Percentiles rank a stretch among this genome's conserved stretches.
Evolutionary conservation across 2,329 filamentous ascomycete genomes (phyloP).

Genomic region (Ilyonectria robusta): DNA sequence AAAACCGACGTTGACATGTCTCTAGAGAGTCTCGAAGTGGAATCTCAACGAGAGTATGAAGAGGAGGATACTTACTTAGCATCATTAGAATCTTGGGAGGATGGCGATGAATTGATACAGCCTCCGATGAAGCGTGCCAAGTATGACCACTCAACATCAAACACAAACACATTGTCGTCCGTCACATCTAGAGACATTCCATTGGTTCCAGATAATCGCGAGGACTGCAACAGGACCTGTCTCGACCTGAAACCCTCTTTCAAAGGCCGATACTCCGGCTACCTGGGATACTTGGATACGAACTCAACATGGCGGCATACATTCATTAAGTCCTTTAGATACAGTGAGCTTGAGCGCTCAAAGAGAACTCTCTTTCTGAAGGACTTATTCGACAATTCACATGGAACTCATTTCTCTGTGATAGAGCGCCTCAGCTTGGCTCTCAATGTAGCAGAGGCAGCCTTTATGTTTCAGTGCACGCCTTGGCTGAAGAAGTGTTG

Average conservation of each 20-base stretch:
- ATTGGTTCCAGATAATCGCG: background rate
- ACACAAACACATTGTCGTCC: background rate
- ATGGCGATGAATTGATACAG: background rate
- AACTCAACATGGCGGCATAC: background rate
- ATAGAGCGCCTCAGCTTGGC: background rate
- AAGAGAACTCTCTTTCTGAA: too few relatives aligned
- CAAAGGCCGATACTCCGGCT: background rate
- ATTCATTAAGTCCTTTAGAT: too few relatives aligned
- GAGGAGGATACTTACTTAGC: background rate
- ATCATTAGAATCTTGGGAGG: background rate
- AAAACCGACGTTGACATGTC: background rate
- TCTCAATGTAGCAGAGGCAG: background rate
- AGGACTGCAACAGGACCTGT: background rate
- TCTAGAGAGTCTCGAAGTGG: background rate
- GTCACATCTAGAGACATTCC: background rate
- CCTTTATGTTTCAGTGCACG: background rate
- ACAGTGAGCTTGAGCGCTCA: background rate
- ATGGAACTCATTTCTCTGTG: background rate
- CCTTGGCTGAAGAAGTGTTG: constrained; percentile 2
- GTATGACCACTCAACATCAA: background rate
- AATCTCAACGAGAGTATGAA: background rate
- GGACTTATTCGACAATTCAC: background rate
- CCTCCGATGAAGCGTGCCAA: background rate
- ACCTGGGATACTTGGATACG: background rate
- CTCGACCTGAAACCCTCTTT: background rate